phyloP scores from a whole-genome alignment of 179 eudicot genomes.

The Drosera spatulata region DNA sequence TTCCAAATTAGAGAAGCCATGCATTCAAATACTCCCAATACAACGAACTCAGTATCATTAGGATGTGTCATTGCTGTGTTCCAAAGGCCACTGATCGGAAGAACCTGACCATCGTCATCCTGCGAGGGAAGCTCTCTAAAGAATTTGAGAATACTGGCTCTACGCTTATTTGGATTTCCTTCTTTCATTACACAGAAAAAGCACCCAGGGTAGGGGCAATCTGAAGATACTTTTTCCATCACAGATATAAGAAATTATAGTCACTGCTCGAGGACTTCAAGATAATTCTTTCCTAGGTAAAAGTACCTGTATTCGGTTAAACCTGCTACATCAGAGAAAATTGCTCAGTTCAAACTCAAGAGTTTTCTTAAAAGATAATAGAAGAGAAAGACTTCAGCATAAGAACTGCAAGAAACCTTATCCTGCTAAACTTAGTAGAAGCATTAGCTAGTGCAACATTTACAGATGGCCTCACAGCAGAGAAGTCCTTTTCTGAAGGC shows the following conservation, averaged over 20 bases:
- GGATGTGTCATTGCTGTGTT: slow-evolving; percentile 93
- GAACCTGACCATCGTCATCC: slow-evolving; percentile 82
- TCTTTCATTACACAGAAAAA: slow-evolving; percentile 88
- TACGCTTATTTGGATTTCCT: slow-evolving; percentile 68
- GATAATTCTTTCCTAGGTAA: slow-evolving; percentile 6
- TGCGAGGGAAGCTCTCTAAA: slow-evolving; percentile 80
- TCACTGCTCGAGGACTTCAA: slow-evolving; percentile 7
- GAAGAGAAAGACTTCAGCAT: too few relatives aligned
- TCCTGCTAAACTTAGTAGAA: too few relatives aligned
- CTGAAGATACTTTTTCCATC: slow-evolving; percentile 61
- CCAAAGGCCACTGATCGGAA: slow-evolving; percentile 84
- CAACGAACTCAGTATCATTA: slow-evolving; percentile 76
- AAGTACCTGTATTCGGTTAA: neutral
- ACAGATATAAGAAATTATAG: neutral
- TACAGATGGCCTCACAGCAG: too few relatives aligned
- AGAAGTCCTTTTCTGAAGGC: too few relatives aligned
- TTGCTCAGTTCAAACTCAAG: too few relatives aligned
- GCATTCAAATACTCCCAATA: slow-evolving; percentile 72
- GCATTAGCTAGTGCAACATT: too few relatives aligned
- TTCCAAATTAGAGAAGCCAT: slow-evolving; percentile 79
- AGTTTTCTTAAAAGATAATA: too few relatives aligned
- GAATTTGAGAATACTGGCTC: slow-evolving; percentile 61
- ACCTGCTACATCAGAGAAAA: too few relatives aligned
- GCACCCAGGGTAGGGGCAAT: slow-evolving; percentile 83
- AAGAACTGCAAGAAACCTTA: too few relatives aligned